Conservation (phyloP, 257 asterid genomes). For the Gynochthodes officinalis region DNA sequence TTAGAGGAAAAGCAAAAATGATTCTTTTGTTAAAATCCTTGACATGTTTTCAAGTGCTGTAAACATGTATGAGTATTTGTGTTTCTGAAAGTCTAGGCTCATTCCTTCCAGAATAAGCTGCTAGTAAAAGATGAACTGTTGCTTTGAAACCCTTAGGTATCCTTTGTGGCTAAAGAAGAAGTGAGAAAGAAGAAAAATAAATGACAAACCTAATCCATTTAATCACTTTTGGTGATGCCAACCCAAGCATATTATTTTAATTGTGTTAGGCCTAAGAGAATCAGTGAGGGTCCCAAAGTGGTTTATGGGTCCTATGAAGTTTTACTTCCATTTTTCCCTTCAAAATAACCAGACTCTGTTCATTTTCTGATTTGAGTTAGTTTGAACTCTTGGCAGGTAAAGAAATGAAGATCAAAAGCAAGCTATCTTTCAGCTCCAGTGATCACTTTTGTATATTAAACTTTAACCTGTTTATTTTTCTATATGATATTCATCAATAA, state of each 20-base stretch:
- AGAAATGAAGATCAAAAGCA: slow-evolving; percentile 33
- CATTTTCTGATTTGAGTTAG: background rate
- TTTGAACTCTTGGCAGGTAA: slow-evolving; percentile 45
- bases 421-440: background rate
- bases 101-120: background rate
- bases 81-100: background rate
- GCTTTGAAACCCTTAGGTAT: background rate
- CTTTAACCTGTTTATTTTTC: slow-evolving; percentile 2
- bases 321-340: background rate
- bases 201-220: background rate
- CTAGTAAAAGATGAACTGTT: background rate
- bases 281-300: background rate
- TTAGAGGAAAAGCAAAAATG: background rate
- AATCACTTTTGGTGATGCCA: background rate
- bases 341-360: background rate
- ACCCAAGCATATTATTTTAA: background rate
- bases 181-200: background rate
- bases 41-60: background rate
- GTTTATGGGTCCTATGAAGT: background rate
- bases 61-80: background rate
- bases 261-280: background rate
- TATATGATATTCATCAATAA: background rate
- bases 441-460: slow-evolving; percentile 5
- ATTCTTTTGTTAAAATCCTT: background rate
- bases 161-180: background rate